Evolutionary conservation across 2,329 filamentous ascomycete genomes (phyloP).

Genomic region (Colletotrichum gloeosporioides): DNA sequence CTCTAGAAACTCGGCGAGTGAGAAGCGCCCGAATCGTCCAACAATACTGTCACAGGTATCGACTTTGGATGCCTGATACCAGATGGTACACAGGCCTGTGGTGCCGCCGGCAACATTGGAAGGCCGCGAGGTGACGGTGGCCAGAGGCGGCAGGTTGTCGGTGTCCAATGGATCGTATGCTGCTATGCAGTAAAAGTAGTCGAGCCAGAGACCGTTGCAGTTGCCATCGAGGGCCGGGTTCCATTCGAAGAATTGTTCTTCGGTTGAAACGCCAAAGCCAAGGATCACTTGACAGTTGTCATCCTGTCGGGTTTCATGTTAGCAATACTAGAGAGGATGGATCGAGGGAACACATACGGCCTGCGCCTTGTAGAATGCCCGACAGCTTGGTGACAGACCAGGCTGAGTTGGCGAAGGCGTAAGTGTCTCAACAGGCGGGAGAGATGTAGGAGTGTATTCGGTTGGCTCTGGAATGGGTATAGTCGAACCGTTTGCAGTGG

Average conservation of each 20-base stretch:
- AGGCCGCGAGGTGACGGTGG: neutral
- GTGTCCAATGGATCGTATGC: neutral
- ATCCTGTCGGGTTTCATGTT: neutral
- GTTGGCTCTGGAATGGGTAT: neutral
- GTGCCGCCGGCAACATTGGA: neutral
- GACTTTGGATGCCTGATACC: neutral
- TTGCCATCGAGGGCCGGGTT: slow-evolving; percentile 28
- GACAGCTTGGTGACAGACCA: slow-evolving; percentile 12
- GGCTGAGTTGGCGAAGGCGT: neutral
- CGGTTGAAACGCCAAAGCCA: slow-evolving; percentile 20
- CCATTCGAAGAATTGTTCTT: slow-evolving; percentile 31
- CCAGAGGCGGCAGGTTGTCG: neutral
- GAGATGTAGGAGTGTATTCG: neutral
- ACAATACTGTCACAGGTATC: neutral
- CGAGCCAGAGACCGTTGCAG: slow-evolving; percentile 27
- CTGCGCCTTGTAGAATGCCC: slow-evolving; percentile 3
- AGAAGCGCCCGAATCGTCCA: neutral
- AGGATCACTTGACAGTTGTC: slow-evolving; percentile 20
- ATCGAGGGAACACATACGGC: neutral
- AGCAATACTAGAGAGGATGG: neutral
- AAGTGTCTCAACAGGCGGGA: neutral
- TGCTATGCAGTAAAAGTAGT: slow-evolving; percentile 27
- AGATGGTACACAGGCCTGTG: neutral
- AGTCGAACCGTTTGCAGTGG: neutral
- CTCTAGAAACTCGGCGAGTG: neutral